Conservation (phyloP, 1,284 basidiomycete species). For the Tilletia caries region DNA sequence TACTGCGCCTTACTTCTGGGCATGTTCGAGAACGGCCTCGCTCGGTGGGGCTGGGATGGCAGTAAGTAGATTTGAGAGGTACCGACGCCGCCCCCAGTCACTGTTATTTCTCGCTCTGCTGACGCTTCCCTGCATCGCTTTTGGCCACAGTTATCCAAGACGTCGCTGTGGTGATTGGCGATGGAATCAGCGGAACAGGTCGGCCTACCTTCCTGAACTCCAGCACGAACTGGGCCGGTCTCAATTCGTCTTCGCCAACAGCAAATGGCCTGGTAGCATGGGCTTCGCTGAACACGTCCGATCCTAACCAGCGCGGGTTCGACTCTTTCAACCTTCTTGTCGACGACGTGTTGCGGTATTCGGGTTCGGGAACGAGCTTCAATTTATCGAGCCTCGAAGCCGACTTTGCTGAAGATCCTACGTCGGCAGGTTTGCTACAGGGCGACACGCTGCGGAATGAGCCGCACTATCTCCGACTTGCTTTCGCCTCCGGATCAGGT, state of each 20-base stretch:
- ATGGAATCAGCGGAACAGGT: constrained; percentile 68
- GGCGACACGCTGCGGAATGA: constrained; percentile 46
- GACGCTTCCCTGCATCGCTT: not conserved
- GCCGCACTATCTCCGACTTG: constrained; percentile 78
- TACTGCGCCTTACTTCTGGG: constrained; percentile 78
- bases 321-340: constrained; percentile 74
- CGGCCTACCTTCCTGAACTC: constrained; percentile 71
- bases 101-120: not conserved
- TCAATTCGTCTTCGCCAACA: constrained; percentile 15
- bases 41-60: constrained; percentile 33
- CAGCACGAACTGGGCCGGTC: constrained; percentile 59
- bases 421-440: not conserved
- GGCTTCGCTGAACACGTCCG: constrained; percentile 3
- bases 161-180: constrained; percentile 68
- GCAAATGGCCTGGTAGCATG: constrained; percentile 13
- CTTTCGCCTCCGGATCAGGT: constrained; percentile 57
- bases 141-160: constrained; percentile 68
- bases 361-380: constrained; percentile 60
- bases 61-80: constrained; percentile 9
- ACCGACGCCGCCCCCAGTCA: too few relatives aligned
- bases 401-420: not conserved
- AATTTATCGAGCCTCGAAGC: constrained; percentile 28
- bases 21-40: constrained; percentile 62
- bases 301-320: constrained; percentile 14
- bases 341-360: constrained; percentile 77